These are phyloP conservation scores for Podospora bellae-mahoneyi DNA, from an alignment of 495 filamentous ascomycete species.

Conservation along the genomic window DNA sequence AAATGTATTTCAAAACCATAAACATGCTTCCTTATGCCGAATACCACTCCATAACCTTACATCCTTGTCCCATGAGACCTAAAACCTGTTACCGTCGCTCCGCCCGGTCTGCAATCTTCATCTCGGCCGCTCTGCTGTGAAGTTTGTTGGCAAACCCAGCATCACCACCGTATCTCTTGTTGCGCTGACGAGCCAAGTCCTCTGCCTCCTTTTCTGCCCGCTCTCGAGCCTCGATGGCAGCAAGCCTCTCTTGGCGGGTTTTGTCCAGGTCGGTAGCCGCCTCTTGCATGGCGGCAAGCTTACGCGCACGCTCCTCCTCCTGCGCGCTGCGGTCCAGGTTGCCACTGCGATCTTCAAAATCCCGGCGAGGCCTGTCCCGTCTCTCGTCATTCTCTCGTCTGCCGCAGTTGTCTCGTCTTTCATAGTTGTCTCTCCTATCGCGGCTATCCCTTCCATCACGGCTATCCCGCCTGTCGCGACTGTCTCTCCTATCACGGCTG, in stretches of 20 bases:
- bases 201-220: constrained; percentile 62
- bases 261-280: constrained; percentile 76
- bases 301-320: constrained; percentile 55
- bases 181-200: constrained; percentile 52
- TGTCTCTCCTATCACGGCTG: constrained; percentile 1
- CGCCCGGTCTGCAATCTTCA: constrained; percentile 47
- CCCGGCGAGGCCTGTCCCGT: constrained; percentile 25
- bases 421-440: constrained; percentile 18
- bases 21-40: background rate
- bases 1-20: background rate
- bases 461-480: constrained; percentile 7
- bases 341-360: constrained; percentile 25
- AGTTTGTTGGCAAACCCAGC: constrained; percentile 59
- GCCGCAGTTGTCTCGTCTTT: constrained; percentile 9
- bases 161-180: constrained; percentile 58
- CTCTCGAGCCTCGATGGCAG: constrained; percentile 63
- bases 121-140: constrained; percentile 55
- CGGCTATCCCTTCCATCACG: background rate
- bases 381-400: constrained; percentile 27
- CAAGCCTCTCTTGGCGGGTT: constrained; percentile 68
- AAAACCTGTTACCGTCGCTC: constrained; percentile 15
- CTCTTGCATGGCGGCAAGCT: constrained; percentile 82
- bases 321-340: constrained; percentile 10
- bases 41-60: background rate
- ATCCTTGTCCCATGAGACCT: background rate